Conservation (phyloP, 2,329 filamentous ascomycete genomes). For the Scedosporium boydii region DNA sequence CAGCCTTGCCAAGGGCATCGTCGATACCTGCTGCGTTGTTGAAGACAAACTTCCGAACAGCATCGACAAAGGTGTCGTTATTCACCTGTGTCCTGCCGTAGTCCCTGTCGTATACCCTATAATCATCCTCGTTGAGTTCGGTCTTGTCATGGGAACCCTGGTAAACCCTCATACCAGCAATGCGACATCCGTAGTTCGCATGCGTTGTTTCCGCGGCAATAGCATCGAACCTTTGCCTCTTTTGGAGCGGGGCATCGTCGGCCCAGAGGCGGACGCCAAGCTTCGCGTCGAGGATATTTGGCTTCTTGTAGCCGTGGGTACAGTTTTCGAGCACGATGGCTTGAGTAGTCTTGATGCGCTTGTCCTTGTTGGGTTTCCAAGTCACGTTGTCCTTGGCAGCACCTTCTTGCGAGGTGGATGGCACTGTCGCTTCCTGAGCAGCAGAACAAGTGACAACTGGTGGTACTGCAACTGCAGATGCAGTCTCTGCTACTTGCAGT, state of each 20-base stretch:
- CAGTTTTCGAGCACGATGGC: conserved; percentile 82
- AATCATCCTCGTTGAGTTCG: conserved; percentile 44
- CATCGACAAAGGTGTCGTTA: conserved; percentile 42
- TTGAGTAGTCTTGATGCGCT: conserved; percentile 63
- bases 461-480: not conserved
- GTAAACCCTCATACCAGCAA: conserved; percentile 57
- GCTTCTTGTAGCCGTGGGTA: conserved; percentile 67
- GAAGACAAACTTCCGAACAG: conserved; percentile 49
- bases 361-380: conserved; percentile 41
- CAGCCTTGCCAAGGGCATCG: conserved; percentile 43
- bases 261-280: conserved; percentile 81
- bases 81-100: conserved; percentile 46
- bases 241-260: conserved; percentile 53
- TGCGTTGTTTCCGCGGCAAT: conserved; percentile 52
- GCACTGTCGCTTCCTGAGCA: not conserved
- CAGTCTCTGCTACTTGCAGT: conserved; percentile 17
- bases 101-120: conserved; percentile 53
- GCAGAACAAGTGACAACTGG: not conserved
- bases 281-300: conserved; percentile 91
- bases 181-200: conserved; percentile 49
- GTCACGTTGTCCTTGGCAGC: conserved; percentile 13
- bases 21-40: conserved; percentile 49
- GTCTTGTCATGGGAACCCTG: conserved; percentile 42
- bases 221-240: conserved; percentile 50
- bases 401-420: not conserved